Conservation (phyloP, 1,284 basidiomycete genomes). For the Fomitopsis pinicola region DNA sequence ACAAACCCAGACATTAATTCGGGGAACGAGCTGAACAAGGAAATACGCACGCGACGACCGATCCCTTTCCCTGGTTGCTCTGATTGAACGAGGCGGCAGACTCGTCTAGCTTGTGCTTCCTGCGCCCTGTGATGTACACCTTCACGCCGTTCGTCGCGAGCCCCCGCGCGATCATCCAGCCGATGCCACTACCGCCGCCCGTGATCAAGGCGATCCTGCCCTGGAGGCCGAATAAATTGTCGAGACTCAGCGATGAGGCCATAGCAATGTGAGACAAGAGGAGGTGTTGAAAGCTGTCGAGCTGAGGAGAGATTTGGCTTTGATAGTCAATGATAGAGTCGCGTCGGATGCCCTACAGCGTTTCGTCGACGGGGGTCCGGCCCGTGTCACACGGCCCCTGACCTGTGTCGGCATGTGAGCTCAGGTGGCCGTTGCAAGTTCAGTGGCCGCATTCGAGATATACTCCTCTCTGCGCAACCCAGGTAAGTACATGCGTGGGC, state of each 20-base stretch:
- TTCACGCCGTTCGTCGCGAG: slow-evolving; percentile 76
- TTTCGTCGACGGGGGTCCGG: not conserved
- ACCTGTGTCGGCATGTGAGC: not conserved
- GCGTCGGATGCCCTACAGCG: not conserved
- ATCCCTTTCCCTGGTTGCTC: slow-evolving; percentile 37
- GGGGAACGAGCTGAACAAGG: not conserved
- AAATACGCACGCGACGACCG: slow-evolving; percentile 51
- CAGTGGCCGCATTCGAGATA: not conserved
- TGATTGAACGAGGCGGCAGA: slow-evolving; percentile 44
- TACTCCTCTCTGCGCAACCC: not conserved
- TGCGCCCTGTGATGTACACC: slow-evolving; percentile 76
- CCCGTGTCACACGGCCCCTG: not conserved
- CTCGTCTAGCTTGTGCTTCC: slow-evolving; percentile 58
- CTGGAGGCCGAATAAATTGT: slow-evolving; percentile 52
- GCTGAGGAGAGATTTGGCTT: not conserved
- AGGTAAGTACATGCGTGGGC: no score
- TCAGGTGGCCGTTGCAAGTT: not conserved
- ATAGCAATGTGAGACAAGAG: not conserved
- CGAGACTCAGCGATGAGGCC: slow-evolving; percentile 18
- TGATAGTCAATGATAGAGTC: not conserved
- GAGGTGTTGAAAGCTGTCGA: not conserved
- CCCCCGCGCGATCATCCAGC: slow-evolving; percentile 70
- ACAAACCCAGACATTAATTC: not conserved
- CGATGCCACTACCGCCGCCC: slow-evolving; percentile 80
- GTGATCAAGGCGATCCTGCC: slow-evolving; percentile 71